Evolutionary conservation across 2,329 filamentous ascomycete species (phyloP).

Genomic region (Claviceps purpurea): DNA sequence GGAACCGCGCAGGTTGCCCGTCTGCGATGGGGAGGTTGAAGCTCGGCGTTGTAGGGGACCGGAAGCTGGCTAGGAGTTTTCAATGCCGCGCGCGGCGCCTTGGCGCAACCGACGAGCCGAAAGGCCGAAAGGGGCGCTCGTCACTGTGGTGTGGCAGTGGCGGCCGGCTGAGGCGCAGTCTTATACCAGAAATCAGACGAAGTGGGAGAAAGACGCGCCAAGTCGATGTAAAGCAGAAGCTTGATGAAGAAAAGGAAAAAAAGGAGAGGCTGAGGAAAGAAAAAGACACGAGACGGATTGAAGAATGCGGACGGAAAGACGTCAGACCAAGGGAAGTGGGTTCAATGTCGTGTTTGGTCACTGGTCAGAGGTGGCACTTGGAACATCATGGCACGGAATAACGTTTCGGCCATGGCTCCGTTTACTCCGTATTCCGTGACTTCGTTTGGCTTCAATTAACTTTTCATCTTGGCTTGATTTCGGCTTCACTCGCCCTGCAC

Average conservation of each 20-base stretch:
- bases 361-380: too few relatives aligned
- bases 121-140: conserved; percentile 2
- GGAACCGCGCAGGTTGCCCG: not conserved
- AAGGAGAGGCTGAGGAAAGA: not conserved
- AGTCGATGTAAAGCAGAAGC: not conserved
- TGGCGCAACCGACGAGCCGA: conserved; percentile 2
- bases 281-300: not conserved
- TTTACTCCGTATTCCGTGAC: too few relatives aligned
- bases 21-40: not conserved
- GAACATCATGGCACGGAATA: too few relatives aligned
- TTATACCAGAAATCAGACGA: not conserved
- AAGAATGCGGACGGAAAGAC: not conserved
- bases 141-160: not conserved
- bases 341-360: too few relatives aligned
- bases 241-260: not conserved
- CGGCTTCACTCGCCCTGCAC: too few relatives aligned
- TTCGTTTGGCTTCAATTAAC: too few relatives aligned
- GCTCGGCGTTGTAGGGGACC: not conserved
- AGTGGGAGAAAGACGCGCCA: not conserved
- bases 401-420: too few relatives aligned
- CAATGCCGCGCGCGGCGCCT: not conserved
- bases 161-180: not conserved
- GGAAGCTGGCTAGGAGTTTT: not conserved
- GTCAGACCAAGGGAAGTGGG: not conserved
- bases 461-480: too few relatives aligned